phyloP scores from a whole-genome alignment of 148 eudicot species.

The Tetragonia tetragonoides region DNA sequence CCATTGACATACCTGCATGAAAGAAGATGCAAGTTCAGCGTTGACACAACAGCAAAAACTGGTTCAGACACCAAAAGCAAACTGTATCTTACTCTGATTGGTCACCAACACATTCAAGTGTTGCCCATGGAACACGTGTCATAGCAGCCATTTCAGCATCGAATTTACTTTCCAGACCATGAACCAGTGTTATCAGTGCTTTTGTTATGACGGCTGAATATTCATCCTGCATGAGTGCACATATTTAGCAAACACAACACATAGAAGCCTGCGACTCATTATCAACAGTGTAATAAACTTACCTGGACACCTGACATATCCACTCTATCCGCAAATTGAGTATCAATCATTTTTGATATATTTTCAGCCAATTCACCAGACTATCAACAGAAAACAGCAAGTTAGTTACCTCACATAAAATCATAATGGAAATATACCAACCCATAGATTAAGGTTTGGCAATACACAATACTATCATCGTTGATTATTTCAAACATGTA shows the following conservation, averaged over 20 bases:
- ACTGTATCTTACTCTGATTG: constrained; percentile 72
- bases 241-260: not conserved
- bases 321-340: constrained; percentile 63
- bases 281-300: constrained; percentile 10
- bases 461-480: not conserved
- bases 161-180: constrained; percentile 90
- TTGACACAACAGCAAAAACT: constrained; percentile 3
- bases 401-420: not conserved
- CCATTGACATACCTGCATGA: constrained; percentile 77
- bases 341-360: constrained; percentile 74
- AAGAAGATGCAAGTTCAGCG: constrained; percentile 25
- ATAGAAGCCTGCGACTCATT: constrained; percentile 4
- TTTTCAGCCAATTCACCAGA: constrained; percentile 96
- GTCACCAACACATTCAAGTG: constrained; percentile 99
- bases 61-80: constrained; percentile 9
- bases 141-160: constrained; percentile 98
- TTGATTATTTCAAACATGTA: too few species aligned
- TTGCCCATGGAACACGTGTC: constrained; percentile 95
- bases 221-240: constrained; percentile 64
- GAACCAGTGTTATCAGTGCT: constrained; percentile 86
- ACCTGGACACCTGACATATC: constrained; percentile 99
- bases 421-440: constrained; percentile 1
- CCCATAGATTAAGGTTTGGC: not conserved
- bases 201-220: constrained; percentile 90
- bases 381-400: constrained; percentile 40